Base-by-base conservation (phyloP, 192 early-diverging fungal genomes). In the Backusella parvicylindrica region DNA sequence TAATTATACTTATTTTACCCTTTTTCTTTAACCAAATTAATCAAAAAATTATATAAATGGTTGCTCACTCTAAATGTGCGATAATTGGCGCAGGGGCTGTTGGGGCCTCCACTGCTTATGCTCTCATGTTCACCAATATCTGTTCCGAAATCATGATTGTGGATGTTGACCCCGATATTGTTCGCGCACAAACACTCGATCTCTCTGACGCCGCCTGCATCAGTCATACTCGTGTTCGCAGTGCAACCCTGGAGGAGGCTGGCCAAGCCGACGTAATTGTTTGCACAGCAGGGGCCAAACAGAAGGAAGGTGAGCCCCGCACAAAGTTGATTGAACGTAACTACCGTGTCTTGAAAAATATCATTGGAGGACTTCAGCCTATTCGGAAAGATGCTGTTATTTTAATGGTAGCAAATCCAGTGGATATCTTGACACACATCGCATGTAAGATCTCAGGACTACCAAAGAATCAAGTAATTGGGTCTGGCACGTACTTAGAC, bases 401-500 rank as follows among this genome's bases (percentile, higher is more conserved):
- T n/a, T 75, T 96, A 47, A 72, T 96, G 37, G 92, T 96, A 21
- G 88, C 95, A 18, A 96, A 96, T 71, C 94, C 95, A 2, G 93
- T 94, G 35, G 93, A 96, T 70, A 83, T 96, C 50, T 85, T 96
- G 70, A 95, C 94, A 7, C 84, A 86, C 65, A 93, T 96, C 83
- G 95, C 95, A 6, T 94, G 95, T 71, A 91, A 94, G 74, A 81
- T 94, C 3, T 91, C 90, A 15, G 95, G 95, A 0, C 77, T 95
- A 30, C 95, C 95, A 12, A 82, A 80, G 56, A 81, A 82, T 13
- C 95, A 95, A 75, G 95, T 96, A 8, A 85, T 96, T 76, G 95
- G 95, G 35, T 93, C 93, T 0, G 94, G 95, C n/a, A 96, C 95
- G 0, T 94, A 89, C 64, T 78, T 96, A 13, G 95, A 96, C 75